Base-by-base conservation (phyloP, 202 grass and related monocot genomes). In the Bolboschoenoplectus hybrid region DNA sequence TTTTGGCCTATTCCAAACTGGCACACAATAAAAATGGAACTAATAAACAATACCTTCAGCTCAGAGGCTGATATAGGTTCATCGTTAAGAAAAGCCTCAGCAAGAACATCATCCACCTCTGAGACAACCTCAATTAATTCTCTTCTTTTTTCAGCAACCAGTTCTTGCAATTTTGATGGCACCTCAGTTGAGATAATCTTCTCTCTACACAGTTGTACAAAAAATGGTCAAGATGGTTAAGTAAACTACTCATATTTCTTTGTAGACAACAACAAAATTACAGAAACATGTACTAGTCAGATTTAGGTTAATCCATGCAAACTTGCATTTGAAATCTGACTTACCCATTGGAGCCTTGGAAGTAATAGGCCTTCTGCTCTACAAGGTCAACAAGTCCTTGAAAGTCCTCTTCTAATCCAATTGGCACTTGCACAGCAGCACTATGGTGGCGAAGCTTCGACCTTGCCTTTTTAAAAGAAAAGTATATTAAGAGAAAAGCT, bases 351-450 rank as follows among this genome's bases (percentile, higher is more conserved):
- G 93, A 72, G 84, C 96, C 96, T 60, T 92, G 91, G 6, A 96
- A 98, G 55, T 94, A 92, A 84, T 82, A 94, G 87, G 91, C 91
- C 91, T 96, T 98, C 85, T 88, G 67, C 72, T 96, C 96, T 63
- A 98, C 91, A 78, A 98, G 96, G 89, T 98, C 93, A 19, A 98
- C 91, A 85, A 98, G 91, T 47, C 96, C 96, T 85, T 94, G 90
- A 82, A 98, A 98, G 81, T 94, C 91, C 85, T 98, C 96, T 92
- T 98, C 96, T 85, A 98, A 88, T 90, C 96, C 96, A 75, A 98
- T 95, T 7, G 96, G 96, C 66, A 94, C 89, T 87, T 98, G 96
- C 66, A 98, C 88, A 70, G 96, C 93, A 83, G 96, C 96, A 96
- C 67, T 98, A 67, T 98, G 91, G 78, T 98, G 96, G 5, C 96